Base-by-base conservation (phyloP, 306 rosid genomes). In the Boehmeria nivea region DNA sequence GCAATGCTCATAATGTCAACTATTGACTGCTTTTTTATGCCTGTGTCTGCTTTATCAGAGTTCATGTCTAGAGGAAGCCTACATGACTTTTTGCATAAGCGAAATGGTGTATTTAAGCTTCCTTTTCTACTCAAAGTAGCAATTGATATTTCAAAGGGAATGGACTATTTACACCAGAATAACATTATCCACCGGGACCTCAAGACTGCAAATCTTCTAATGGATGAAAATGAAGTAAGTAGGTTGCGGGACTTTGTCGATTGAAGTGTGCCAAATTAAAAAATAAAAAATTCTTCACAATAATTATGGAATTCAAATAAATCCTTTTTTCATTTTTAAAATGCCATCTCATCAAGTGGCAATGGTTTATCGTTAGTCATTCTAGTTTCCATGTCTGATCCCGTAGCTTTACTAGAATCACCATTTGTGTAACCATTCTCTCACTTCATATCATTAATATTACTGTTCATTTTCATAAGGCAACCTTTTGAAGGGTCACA, bases 171-270 rank as follows among this genome's bases (percentile, higher is more conserved):
- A 85, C 99, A 93, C 76, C 96, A 93, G 76, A 93, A 93, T 70
- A 93, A 87, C 63, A 93, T 93, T 64, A 81, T 93, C 78, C 99
- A 93, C 85, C 74, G 99, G 78, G 99, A 93, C 63, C 99, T 93
- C 76, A 93, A 93, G 90, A 87, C 99, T 69, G 99, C 96, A 63
- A 93, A 93, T 79, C 96, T 93, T 87, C 88, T 88, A 76, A 93
- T 93, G 99, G 96, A 93, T 88, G 99, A 93, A 73, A 82, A 93
- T 38, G 86, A 83, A 73, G 99, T 83, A 76, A 75, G 99, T 59
- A 69, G 54, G 71, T 49, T 44, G 59, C 48, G 63, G n/a, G 73
- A 48, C 57, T 47, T 69, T 66, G 49, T 12, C 56, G 42, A 10
- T 33, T 8, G 46, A 65, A 66, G 36, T 61, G 43, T 63, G 33